Percentiles rank a stretch among this genome's conserved stretches.
These are phyloP conservation scores for Metschnikowia colocasiae DNA, from an alignment of 805 yeast genomes.

Conservation along the genomic window DNA sequence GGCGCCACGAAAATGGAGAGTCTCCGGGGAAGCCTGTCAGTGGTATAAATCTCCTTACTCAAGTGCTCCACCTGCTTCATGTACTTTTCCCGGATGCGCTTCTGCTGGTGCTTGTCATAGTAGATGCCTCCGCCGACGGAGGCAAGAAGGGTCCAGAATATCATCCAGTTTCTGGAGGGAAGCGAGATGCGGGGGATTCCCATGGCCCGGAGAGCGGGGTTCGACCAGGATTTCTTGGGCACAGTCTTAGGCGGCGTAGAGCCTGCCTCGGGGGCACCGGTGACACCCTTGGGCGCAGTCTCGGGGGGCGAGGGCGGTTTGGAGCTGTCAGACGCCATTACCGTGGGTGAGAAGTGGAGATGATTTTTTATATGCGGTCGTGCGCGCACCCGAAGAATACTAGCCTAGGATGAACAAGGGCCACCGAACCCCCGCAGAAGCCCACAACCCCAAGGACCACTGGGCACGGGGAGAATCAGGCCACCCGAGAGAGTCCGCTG, in stretches of 20 bases:
- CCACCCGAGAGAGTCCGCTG: too few species aligned
- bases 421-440: too few species aligned
- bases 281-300: neutral
- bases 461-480: too few species aligned
- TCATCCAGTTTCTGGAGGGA: conserved; percentile 91
- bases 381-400: conserved; percentile 1
- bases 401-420: too few species aligned
- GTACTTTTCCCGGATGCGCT: conserved; percentile 59
- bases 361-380: conserved; percentile 1
- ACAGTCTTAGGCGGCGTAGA: neutral
- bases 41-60: conserved; percentile 43
- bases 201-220: conserved; percentile 82
- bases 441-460: too few species aligned
- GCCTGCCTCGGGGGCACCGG: too few species aligned
- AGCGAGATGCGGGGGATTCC: conserved; percentile 74
- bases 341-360: neutral
- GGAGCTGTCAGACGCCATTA: conserved; percentile 3
- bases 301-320: conserved; percentile 1
- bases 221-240: conserved; percentile 46
- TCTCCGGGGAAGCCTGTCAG: conserved; percentile 63
- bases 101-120: conserved; percentile 76
- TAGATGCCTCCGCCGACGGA: conserved; percentile 67
- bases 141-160: conserved; percentile 73
- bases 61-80: conserved; percentile 54
- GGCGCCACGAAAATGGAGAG: conserved; percentile 85